A percentile compares a stretch with the other conserved stretches of the same genome.
Conservation (phyloP, 2,329 filamentous ascomycete genomes). For the Curvularia sp. region DNA sequence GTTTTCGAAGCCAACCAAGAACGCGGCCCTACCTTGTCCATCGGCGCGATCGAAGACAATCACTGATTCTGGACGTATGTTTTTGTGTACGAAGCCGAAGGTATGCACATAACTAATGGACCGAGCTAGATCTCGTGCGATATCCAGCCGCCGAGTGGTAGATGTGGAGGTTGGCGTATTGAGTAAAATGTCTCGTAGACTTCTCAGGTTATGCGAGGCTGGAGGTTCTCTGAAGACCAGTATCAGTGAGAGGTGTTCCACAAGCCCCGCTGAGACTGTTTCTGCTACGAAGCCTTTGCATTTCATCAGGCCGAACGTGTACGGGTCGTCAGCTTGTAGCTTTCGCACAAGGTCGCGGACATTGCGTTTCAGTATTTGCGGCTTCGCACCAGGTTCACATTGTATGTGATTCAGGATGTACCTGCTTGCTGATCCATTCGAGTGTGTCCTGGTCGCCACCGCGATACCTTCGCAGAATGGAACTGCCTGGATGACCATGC, state of each 20-base stretch:
- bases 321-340: slow-evolving; percentile 35
- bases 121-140: neutral
- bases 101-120: slow-evolving; percentile 52
- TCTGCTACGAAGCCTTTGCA: slow-evolving; percentile 34
- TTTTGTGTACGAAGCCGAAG: slow-evolving; percentile 57
- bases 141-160: neutral
- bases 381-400: neutral
- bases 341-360: slow-evolving; percentile 33
- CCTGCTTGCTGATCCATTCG: neutral
- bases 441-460: neutral
- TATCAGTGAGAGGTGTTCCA: neutral
- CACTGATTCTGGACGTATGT: slow-evolving; percentile 55
- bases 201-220: neutral
- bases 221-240: neutral
- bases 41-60: slow-evolving; percentile 37
- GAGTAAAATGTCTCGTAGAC: neutral
- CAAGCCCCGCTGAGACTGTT: neutral
- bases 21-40: slow-evolving; percentile 29
- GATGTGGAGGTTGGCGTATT: neutral
- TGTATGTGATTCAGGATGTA: slow-evolving; percentile 21
- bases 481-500: neutral
- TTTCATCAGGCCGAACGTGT: slow-evolving; percentile 38
- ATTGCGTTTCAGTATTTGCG: slow-evolving; percentile 15
- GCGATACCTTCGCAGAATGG: neutral
- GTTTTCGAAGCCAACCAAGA: slow-evolving; percentile 57